Evolutionary conservation across 2,329 filamentous ascomycete genomes (phyloP).

Genomic region (Ilyonectria destructans): DNA sequence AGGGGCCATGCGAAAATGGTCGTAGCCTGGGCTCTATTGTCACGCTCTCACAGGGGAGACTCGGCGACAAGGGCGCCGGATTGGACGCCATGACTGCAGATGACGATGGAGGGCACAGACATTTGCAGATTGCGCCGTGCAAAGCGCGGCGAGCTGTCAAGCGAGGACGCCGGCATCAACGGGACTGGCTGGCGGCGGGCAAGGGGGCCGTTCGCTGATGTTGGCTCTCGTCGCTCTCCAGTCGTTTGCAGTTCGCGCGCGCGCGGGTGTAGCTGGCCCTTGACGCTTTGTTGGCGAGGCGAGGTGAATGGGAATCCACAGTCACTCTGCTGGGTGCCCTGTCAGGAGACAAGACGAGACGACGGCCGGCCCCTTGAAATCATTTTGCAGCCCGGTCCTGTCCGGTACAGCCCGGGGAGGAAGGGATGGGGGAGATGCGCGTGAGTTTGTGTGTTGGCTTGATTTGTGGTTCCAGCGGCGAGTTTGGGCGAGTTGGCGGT

Average conservation of each 20-base stretch:
- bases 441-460: conserved; percentile 4
- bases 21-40: conserved; percentile 25
- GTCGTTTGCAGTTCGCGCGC: conserved; percentile 3
- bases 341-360: conserved; percentile 15
- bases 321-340: conserved; percentile 8
- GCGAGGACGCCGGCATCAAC: conserved; percentile 3
- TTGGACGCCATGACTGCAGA: conserved; percentile 25
- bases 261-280: background rate
- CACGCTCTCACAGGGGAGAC: conserved; percentile 14
- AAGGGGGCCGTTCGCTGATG: conserved; percentile 1
- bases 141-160: conserved; percentile 17
- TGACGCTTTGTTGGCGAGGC: conserved; percentile 5
- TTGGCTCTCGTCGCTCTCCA: background rate
- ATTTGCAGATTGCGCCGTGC: conserved; percentile 15
- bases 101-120: conserved; percentile 29
- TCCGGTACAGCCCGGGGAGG: conserved; percentile 16
- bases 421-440: background rate
- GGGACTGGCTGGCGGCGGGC: conserved; percentile 8
- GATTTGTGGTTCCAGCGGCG: conserved; percentile 5
- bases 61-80: conserved; percentile 19
- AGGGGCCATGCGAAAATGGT: conserved; percentile 16
- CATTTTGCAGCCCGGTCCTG: conserved; percentile 11
- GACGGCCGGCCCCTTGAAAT: conserved; percentile 22
- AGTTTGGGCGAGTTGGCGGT: background rate
- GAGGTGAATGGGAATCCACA: conserved; percentile 8